A percentile compares a stretch with the other conserved stretches of the same genome.
These are phyloP conservation scores for Neospora caninum DNA, from an alignment of 169 alveolate genomes.

Conservation along the genomic window DNA sequence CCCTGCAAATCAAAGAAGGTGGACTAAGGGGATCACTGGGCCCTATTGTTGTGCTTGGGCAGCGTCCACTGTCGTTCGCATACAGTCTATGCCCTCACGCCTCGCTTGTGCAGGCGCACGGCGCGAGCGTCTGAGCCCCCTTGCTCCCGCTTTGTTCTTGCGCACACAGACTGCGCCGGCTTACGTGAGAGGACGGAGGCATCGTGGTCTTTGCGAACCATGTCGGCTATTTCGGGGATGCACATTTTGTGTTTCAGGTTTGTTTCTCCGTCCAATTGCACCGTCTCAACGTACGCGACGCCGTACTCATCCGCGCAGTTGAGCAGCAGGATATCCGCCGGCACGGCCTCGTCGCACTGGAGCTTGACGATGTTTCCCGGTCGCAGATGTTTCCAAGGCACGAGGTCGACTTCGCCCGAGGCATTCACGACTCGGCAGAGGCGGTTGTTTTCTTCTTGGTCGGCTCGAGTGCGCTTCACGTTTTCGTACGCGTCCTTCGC, in stretches of 20 bases:
- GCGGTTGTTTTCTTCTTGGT: conserved; percentile 89
- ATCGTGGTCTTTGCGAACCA: conserved; percentile 73
- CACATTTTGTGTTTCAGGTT: conserved; percentile 90
- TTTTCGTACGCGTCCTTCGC: conserved; percentile 94
- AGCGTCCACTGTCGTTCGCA: no score
- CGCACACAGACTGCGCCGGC: neutral
- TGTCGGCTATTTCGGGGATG: conserved; percentile 75
- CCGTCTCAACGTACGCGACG: conserved; percentile 85
- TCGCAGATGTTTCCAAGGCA: conserved; percentile 84
- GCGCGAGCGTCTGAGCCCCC: no score
- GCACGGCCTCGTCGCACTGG: conserved; percentile 86
- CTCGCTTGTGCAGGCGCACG: no score
- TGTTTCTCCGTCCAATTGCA: conserved; percentile 94
- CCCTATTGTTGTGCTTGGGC: no score
- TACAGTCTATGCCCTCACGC: no score
- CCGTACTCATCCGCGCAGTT: conserved; percentile 92
- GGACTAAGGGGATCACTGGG: no score
- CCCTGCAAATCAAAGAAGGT: no score
- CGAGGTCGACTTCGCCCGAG: conserved; percentile 57
- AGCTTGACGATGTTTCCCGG: conserved; percentile 95
- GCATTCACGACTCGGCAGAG: conserved; percentile 66
- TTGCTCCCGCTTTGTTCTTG: no score
- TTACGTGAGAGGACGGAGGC: conserved; percentile 72
- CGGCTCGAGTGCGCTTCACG: conserved; percentile 88
- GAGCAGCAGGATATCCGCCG: conserved; percentile 94